Percentiles rank a stretch among this genome's conserved stretches.
These are phyloP conservation scores for Excoecaria agallocha DNA, from an alignment of 345 rosid genomes.

Conservation along the genomic window DNA sequence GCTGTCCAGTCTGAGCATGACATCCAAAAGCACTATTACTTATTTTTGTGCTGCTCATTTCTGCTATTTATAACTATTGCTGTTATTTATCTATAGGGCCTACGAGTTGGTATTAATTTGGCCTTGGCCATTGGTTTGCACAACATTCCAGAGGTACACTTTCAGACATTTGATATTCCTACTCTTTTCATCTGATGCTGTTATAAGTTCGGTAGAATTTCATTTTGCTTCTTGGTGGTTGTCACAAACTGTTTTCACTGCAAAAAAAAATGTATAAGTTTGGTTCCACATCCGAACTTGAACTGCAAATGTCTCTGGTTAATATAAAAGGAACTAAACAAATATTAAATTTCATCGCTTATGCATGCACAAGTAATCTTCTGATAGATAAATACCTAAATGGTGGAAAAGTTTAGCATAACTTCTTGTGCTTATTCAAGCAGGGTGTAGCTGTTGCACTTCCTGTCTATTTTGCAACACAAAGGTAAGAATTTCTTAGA, in stretches of 20 bases:
- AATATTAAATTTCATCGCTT: conserved; percentile 1
- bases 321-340: background rate
- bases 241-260: background rate
- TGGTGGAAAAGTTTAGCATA: background rate
- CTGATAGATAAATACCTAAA: background rate
- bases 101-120: conserved; percentile 89
- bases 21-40: background rate
- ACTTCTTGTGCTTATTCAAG: conserved; percentile 17
- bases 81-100: conserved; percentile 53
- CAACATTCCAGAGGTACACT: conserved; percentile 91
- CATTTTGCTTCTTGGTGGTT: background rate
- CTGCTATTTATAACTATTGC: too few species aligned
- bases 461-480: too few species aligned
- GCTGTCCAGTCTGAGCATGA: background rate
- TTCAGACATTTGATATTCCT: conserved; percentile 10
- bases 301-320: too few species aligned
- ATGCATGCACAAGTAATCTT: conserved; percentile 3
- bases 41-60: conserved; percentile 7
- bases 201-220: background rate
- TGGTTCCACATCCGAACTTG: background rate
- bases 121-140: conserved; percentile 97
- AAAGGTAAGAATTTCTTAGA: too few species aligned
- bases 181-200: background rate
- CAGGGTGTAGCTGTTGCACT: conserved; percentile 99
- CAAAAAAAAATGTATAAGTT: background rate